These are phyloP conservation scores for Fusarium heterosporum DNA, from an alignment of 2,329 filamentous ascomycete species.

Conservation along the genomic window DNA sequence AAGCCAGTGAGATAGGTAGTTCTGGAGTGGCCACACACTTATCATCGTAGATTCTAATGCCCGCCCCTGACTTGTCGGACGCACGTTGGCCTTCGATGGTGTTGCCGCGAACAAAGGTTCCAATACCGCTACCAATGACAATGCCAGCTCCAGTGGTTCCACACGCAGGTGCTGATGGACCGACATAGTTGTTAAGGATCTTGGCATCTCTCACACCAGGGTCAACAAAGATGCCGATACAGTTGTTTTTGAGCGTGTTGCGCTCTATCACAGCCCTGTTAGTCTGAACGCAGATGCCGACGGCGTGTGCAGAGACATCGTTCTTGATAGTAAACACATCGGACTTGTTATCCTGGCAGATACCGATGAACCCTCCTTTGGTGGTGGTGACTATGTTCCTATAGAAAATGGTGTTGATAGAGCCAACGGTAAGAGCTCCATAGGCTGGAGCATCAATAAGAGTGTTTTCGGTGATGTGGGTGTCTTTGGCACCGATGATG, in stretches of 20 bases:
- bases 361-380: conserved; percentile 43
- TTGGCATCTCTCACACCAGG: conserved; percentile 48
- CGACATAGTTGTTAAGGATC: conserved; percentile 49
- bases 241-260: conserved; percentile 50
- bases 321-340: conserved; percentile 48
- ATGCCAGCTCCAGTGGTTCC: conserved; percentile 40
- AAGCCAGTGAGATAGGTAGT: conserved; percentile 12
- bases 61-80: conserved; percentile 26
- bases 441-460: conserved; percentile 43
- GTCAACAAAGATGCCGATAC: conserved; percentile 51
- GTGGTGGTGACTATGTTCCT: conserved; percentile 47
- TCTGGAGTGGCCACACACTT: conserved; percentile 9
- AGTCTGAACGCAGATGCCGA: conserved; percentile 54
- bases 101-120: conserved; percentile 48
- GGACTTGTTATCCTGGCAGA: conserved; percentile 53
- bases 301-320: conserved; percentile 46
- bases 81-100: conserved; percentile 43
- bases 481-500: conserved; percentile 50
- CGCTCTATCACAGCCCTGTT: conserved; percentile 47
- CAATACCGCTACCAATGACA: conserved; percentile 46
- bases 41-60: conserved; percentile 46
- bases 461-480: conserved; percentile 30
- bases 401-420: conserved; percentile 45
- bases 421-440: conserved; percentile 53
- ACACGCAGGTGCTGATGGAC: conserved; percentile 30